Percentiles rank a stretch among this genome's conserved stretches.
phyloP scores from a whole-genome alignment of 176 grass and related monocot genomes.

The Rhynchospora breviuscula region DNA sequence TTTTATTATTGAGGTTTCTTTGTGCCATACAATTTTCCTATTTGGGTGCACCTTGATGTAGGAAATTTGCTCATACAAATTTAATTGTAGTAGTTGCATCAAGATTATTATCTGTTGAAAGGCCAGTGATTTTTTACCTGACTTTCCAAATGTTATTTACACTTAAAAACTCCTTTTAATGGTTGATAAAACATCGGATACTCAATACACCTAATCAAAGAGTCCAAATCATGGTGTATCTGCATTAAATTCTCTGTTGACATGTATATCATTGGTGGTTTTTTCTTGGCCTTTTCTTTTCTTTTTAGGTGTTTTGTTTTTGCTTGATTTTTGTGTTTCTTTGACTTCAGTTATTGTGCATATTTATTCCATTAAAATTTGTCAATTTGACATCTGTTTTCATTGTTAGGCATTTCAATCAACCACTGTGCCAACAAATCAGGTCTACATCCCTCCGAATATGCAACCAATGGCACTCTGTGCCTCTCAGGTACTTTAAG shows the following conservation, averaged over 20 bases:
- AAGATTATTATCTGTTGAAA: background rate
- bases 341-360: background rate
- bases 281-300: background rate
- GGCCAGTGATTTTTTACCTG: background rate
- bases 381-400: slow-evolving; percentile 10
- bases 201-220: background rate
- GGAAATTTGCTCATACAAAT: background rate
- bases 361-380: background rate
- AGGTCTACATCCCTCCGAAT: slow-evolving; percentile 58
- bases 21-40: background rate
- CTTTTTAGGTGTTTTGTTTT: background rate
- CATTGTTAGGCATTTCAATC: slow-evolving; percentile 35
- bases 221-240: background rate
- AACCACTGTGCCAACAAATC: slow-evolving; percentile 44
- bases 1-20: background rate
- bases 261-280: background rate
- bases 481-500: slow-evolving; percentile 52
- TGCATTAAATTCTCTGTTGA: background rate
- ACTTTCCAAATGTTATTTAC: background rate
- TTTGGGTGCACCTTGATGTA: background rate
- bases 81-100: background rate
- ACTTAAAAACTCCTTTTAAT: background rate
- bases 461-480: slow-evolving; percentile 56
- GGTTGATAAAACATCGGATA: background rate
- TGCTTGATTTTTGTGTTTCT: background rate